phyloP scores from a whole-genome alignment of 352 stramenopile species.

The Globisporangium canariense region DNA sequence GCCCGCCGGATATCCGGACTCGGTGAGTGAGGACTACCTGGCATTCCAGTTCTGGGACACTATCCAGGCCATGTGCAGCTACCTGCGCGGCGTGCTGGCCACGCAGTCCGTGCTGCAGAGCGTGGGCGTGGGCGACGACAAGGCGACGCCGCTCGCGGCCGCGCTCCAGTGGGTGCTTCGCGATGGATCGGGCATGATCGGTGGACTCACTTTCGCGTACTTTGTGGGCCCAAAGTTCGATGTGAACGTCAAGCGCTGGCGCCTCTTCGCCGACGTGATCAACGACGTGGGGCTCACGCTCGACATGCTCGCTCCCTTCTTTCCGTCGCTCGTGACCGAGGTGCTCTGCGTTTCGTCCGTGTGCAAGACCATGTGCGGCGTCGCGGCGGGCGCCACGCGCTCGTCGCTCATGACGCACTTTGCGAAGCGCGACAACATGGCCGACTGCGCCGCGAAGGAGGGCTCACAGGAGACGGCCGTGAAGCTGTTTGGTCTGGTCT shows the following conservation, averaged over 20 bases:
- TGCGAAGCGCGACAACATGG: conserved; percentile 83
- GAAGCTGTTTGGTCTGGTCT: conserved; percentile 91
- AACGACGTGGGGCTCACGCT: conserved; percentile 95
- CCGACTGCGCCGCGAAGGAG: conserved; percentile 94
- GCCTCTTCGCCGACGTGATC: conserved; percentile 95
- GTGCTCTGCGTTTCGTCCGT: conserved; percentile 85
- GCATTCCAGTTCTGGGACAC: conserved; percentile 96
- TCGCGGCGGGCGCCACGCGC: conserved; percentile 92
- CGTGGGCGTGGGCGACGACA: conserved; percentile 90
- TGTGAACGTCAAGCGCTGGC: conserved; percentile 94
- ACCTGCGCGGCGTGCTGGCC: conserved; percentile 91
- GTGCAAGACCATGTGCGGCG: conserved; percentile 95
- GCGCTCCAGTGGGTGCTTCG: conserved; percentile 78
- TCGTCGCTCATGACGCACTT: conserved; percentile 91
- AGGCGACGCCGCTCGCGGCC: conserved; percentile 62
- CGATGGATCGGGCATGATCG: conserved; percentile 84
- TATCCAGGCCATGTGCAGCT: conserved; percentile 93
- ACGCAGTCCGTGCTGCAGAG: conserved; percentile 92
- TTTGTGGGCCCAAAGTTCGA: conserved; percentile 88
- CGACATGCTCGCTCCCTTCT: conserved; percentile 76
- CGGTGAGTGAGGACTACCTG: conserved; percentile 90
- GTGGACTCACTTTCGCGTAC: conserved; percentile 94
- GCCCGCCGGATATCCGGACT: conserved; percentile 79
- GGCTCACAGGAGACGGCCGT: conserved; percentile 95
- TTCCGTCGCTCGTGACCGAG: conserved; percentile 61